Base-by-base conservation (phyloP, 2,329 filamentous ascomycete genomes). In the Calonectria montana region DNA sequence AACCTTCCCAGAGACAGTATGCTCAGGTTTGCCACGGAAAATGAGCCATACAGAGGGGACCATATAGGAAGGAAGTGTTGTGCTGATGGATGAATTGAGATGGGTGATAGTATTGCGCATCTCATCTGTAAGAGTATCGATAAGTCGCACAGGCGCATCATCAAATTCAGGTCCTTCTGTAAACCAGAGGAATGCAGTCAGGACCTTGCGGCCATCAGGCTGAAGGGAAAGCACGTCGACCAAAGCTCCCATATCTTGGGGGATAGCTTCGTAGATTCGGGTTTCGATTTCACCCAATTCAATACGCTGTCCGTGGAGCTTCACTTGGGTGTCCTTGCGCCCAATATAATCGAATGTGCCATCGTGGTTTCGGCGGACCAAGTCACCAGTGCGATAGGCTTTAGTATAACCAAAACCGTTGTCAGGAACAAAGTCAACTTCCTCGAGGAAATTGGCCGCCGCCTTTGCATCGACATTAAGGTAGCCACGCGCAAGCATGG, bases 301-400 rank as follows among this genome's bases (percentile, higher is more conserved):
- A 27, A 82, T 64, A 2, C 81, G 77, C 13, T 82, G 77, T 13
- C 81, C 80, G n/a, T 79, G 75, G 16, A 82, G 74, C 67, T 82
- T 82, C 62, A 81, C 70, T 43, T 81, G 80, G 8, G 68, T 59
- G 23, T 82, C 80, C 2, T 79, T 76, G 13, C 80, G 78, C 2
- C 80, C 79, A 12, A 81, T 69, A 59, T 79, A 81, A 50, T 81
- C 80, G 1, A 82, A 41, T 4, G 74, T 50, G 2, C 76, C 75
- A 59, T 81, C 80, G 0, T 72, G 73, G 0, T 77, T 65, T 43
- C 67, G 75, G 1, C 80, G 76, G 8, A 73, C 78, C 29, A 65
- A 67, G 31, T 82, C 81, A 3, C 80, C 80, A 0, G 80, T 82
- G 13, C 48, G 48, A 23, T 53, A 66, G 10, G 47, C 63, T 29